These are phyloP conservation scores for Neurospora tetraspora DNA, from an alignment of 495 filamentous ascomycete species.

Conservation along the genomic window DNA sequence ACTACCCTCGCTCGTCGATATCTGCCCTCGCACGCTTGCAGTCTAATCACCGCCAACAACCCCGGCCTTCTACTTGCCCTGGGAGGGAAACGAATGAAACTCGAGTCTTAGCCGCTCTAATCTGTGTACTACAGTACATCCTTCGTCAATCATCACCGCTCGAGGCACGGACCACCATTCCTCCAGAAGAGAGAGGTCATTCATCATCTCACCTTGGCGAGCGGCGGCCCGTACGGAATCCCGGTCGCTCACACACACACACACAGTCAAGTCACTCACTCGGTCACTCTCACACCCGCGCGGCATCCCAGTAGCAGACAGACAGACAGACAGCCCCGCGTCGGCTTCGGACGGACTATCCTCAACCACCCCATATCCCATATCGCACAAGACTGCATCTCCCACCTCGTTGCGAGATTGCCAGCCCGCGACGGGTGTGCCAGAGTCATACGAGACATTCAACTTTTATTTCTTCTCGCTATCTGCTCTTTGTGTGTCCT, in stretches of 20 bases:
- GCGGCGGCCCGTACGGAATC: background rate
- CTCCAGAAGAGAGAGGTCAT: background rate
- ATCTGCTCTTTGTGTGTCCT: background rate
- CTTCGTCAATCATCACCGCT: constrained; percentile 6
- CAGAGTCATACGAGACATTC: constrained; percentile 38
- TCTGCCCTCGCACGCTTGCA: background rate
- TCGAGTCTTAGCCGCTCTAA: constrained; percentile 33
- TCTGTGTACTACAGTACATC: constrained; percentile 26
- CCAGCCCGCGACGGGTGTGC: constrained; percentile 9
- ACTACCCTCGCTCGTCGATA: background rate
- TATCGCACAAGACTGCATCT: constrained; percentile 1
- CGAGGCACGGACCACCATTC: constrained; percentile 25
- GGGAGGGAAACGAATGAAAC: constrained; percentile 31
- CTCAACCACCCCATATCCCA: background rate
- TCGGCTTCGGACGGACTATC: background rate
- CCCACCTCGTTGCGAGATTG: constrained; percentile 22
- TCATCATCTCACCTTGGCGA: background rate
- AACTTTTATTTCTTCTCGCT: constrained; percentile 28
- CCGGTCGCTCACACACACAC: background rate
- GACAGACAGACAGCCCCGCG: background rate
- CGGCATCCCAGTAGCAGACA: background rate
- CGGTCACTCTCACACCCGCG: background rate
- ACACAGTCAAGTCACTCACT: background rate
- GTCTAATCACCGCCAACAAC: background rate
- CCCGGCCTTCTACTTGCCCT: background rate